Base-by-base conservation (phyloP, 495 filamentous ascomycete genomes). In the Trichocladium uniseriatum region DNA sequence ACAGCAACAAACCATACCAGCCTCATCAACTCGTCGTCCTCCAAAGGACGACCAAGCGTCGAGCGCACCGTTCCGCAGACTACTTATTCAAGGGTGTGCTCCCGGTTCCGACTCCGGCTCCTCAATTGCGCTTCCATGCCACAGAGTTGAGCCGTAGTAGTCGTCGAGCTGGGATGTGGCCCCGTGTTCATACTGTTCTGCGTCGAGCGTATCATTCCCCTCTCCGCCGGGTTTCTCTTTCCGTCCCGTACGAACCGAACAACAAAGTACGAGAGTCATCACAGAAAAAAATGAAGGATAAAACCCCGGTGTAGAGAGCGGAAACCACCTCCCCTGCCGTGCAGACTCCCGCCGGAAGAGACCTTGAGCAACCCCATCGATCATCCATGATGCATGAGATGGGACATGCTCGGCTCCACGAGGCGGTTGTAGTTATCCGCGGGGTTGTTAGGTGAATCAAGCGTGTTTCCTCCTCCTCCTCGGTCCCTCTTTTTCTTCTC, bases 311-410 rank as follows among this genome's bases (percentile, higher is more conserved):
- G 44, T 54, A 22, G 52, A 54, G 34, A 22, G 28, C 15, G 22
- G 13, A 24, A 44, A 15, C 43, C 15, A 14, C 45, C 11, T 16
- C 34, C 7, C 29, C 21, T 22, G 29, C 47, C 28, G 10, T 13
- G 38, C 38, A 52, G 54, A 56, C 54, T 53, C 54, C 49, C 37
- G 54, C 49, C 36, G 49, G 54, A 56, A 44, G 41, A 51, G 43
- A 22, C 20, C 42, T 54, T 27, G 37, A 52, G 50, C 39, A n/a
- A n/a, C n/a, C n/a, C n/a, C n/a, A 27, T 5, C 10, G 27, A 29
- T 29, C 10, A 29, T 10, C 27, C 27, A 29, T 10, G 20, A 27
- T 13, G n/a, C n/a, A n/a, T n/a, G n/a, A n/a, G n/a, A n/a, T n/a
- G n/a, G n/a, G n/a, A 27, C 38, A 11, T 38, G 28, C 15, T 40